Evolutionary conservation across 257 asterid genomes (phyloP), one percentile per base, ranked within the genome.

Genomic region (Solanum acaule): DNA sequence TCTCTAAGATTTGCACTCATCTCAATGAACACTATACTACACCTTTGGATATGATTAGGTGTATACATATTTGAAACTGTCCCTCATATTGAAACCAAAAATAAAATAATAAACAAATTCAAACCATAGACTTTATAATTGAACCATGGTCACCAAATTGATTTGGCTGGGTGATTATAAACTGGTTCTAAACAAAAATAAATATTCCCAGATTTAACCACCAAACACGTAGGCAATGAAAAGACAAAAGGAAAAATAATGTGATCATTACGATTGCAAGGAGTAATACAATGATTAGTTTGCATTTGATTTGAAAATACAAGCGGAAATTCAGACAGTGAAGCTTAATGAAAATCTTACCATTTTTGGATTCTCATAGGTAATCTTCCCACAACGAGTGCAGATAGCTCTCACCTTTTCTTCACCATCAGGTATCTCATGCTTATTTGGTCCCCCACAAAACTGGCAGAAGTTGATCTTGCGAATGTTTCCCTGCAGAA

Each of bases 361-460:
- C 98, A 97, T 96, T 93, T 97, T 97, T 14, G 99, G 99, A 89
- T 97, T 97, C 93, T 96, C 99, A 61, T 97, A 97, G 38, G 93
- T 86, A 83, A 96, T 92, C 90, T 88, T 94, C 86, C 96, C 98
- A 88, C 98, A 97, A 18, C 38, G 71, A 35, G 98, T 94, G 94
- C 98, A 97, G 83, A 97, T 92, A 87, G 98, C 98, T 90, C 99
- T 92, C 42, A 75, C 86, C 89, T 94, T 96, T 88, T 97, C 98
- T 89, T 96, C 99, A 86, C 99, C 99, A 81, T 93, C 93, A 61
- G 98, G 98, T 91, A 93, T 92, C 93, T 94, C 98, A 31, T 96
- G 94, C 95, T 96, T 97, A 71, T 96, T 96, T 70, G 93, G 90
- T 85, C 98, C 98, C 90, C 99, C 99, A 89, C 99, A 97, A 16